A percentile compares a stretch with the other conserved stretches of the same genome.
These are phyloP conservation scores for Didymella glomerata DNA, from an alignment of 2,329 filamentous ascomycete genomes.

Conservation along the genomic window DNA sequence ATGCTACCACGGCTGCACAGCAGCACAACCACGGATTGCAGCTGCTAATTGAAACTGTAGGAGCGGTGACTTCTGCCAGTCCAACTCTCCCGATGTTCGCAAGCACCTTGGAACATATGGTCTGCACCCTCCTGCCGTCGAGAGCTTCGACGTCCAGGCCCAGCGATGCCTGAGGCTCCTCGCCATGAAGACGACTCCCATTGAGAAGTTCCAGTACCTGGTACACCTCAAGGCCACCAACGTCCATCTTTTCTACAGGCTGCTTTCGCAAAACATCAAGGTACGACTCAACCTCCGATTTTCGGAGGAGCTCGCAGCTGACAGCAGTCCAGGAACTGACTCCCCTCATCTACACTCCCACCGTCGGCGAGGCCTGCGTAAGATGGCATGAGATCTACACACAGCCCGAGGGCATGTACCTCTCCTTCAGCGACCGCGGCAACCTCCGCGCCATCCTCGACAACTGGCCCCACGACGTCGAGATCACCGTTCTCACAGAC, in stretches of 20 bases:
- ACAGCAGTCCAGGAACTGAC: constrained; percentile 70
- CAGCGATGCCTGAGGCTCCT: constrained; percentile 74
- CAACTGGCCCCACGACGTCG: constrained; percentile 94
- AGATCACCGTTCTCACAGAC: constrained; percentile 97
- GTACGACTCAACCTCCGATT: constrained; percentile 37
- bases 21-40: neutral
- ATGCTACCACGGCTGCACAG: constrained; percentile 19
- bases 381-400: constrained; percentile 97
- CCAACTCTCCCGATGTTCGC: constrained; percentile 59
- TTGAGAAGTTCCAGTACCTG: constrained; percentile 87
- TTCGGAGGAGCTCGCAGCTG: constrained; percentile 39
- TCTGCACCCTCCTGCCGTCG: constrained; percentile 60
- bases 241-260: constrained; percentile 80
- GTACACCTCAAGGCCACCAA: constrained; percentile 78
- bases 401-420: constrained; percentile 91
- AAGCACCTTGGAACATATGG: constrained; percentile 62
- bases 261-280: constrained; percentile 77
- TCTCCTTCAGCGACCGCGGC: constrained; percentile 93
- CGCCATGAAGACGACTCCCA: constrained; percentile 70
- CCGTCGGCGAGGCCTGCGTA: constrained; percentile 94
- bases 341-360: constrained; percentile 86
- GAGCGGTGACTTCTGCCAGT: constrained; percentile 60
- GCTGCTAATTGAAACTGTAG: constrained; percentile 36
- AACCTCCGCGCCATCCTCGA: constrained; percentile 86
- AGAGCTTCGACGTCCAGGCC: constrained; percentile 60